Evolutionary conservation across 2,329 filamentous ascomycete species (phyloP).

Genomic region (Sclerotinia spermophila): DNA sequence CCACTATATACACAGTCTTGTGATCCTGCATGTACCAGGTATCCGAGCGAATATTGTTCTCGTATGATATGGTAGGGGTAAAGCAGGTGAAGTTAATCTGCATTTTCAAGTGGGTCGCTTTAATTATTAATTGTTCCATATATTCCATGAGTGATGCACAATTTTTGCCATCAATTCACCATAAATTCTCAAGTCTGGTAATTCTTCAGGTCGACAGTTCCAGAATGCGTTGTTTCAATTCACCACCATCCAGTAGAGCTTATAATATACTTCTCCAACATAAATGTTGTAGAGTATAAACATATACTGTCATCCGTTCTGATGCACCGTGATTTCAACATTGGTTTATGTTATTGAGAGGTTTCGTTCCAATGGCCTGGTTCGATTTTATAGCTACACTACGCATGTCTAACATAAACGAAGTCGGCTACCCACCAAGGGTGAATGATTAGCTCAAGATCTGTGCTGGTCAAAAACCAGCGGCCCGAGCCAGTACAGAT

Average conservation of each 20-base stretch:
- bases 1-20: neutral
- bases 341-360: neutral
- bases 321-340: neutral
- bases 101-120: neutral
- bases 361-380: conserved; percentile 5
- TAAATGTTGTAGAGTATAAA: neutral
- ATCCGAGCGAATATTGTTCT: neutral
- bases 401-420: neutral
- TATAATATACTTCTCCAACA: neutral
- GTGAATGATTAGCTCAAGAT: conserved; percentile 7
- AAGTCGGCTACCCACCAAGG: neutral
- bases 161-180: neutral
- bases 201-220: neutral
- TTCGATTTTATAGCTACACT: neutral
- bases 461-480: neutral
- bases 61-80: neutral
- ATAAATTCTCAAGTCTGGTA: neutral
- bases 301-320: neutral
- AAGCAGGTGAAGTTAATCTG: neutral
- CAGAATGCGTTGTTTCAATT: neutral
- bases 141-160: neutral
- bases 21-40: neutral
- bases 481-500: neutral
- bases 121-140: neutral
- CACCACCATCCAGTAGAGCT: neutral